Base-by-base conservation (phyloP, 257 asterid species). In the Coffea canephora region DNA sequence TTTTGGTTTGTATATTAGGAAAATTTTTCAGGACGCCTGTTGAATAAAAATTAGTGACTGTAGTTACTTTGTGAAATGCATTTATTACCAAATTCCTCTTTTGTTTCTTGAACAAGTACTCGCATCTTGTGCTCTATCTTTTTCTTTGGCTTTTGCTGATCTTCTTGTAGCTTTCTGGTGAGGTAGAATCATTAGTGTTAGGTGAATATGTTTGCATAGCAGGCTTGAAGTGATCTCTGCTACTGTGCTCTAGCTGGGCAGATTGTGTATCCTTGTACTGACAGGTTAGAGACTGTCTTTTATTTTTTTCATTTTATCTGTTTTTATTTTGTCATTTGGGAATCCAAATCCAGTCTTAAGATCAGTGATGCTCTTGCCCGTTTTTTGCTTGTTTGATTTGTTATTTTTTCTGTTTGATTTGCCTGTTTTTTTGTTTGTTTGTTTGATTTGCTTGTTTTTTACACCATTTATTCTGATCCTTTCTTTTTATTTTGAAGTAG, bases 1-100 rank as follows among this genome's bases (percentile, higher is more conserved):
- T 45, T 69, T 25, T 54, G 25, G 76, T 48, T 68, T 81, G 77
- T 43, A 57, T 27, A 67, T 70, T 76, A 15, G 5, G 2, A 50
- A 39, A 41, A 62, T 61, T 80, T 81, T 55, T n/a, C 43, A 23
- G 81, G 39, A 57, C 15, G 46, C 18, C 61, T 46, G 73, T 54
- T 36, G 48, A 69, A 81, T 76, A 76, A 71, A 61, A 43, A 34
- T 13, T 16, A 54, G 69, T 69, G 27, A 7, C 54, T 34, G 10
- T 14, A 18, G 23, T 36, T 45, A 11, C 21, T 23, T 45, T 3
- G 4, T 64, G 7, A 64, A 25, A 8, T n/a, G 0, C 39, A 25
- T n/a, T 64, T 25, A 25, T n/a, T 3, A 64, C 14, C 0, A 9
- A 61, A 61, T 7, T 64, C 39, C 0, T 4, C 69, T 55, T 59